A percentile compares a stretch with the other conserved stretches of the same genome.
Conservation (phyloP, 2,329 filamentous ascomycete species). For the Fusarium phyllophilum region DNA sequence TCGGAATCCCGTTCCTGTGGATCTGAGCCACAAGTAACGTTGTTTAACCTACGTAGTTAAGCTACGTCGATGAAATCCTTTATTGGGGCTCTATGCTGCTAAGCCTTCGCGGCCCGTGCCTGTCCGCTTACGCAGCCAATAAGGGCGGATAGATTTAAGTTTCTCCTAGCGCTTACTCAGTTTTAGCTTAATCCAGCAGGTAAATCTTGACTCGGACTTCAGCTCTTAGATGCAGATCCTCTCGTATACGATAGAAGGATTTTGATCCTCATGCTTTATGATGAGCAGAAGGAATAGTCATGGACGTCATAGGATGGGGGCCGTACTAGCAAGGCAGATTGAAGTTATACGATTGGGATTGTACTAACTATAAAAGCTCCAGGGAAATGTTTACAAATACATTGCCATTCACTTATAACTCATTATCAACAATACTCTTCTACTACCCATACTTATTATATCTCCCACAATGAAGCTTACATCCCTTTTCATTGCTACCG, state of each 20-base stretch:
- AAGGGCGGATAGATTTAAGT: accelerated
- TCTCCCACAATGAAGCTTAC: background rate
- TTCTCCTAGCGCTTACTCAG: background rate
- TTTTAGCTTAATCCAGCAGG: background rate
- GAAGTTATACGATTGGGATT: background rate
- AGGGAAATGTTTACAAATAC: background rate
- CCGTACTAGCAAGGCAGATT: background rate
- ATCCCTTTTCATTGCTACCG: background rate
- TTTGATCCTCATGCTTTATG: background rate
- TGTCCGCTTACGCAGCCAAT: background rate
- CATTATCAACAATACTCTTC: accelerated
- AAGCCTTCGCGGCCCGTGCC: background rate
- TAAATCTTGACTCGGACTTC: background rate
- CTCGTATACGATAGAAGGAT: background rate
- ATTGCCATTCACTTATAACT: background rate
- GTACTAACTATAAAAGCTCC: background rate
- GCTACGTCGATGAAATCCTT: background rate
- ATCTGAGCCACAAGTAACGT: accelerated
- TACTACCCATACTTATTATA: accelerated
- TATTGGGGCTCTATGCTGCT: background rate
- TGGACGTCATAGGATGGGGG: background rate
- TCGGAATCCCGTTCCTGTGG: background rate
- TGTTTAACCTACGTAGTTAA: background rate
- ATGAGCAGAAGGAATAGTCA: accelerated
- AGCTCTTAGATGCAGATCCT: background rate